Conservation (phyloP, 306 rosid genomes). For the Castanea sativa region DNA sequence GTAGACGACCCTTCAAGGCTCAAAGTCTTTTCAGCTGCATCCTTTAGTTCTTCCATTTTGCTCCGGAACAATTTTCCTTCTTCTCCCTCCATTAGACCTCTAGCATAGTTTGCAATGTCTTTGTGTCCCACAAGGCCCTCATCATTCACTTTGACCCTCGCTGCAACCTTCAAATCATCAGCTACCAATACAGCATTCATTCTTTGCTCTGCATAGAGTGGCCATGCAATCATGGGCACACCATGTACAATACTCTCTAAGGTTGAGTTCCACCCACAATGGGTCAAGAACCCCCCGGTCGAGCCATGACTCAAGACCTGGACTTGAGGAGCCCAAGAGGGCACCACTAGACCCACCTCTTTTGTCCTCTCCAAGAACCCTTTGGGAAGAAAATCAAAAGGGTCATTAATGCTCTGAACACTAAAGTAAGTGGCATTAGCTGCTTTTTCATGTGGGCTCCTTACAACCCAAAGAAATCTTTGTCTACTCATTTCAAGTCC, state of each 20-base stretch:
- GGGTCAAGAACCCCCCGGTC: background rate
- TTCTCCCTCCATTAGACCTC: background rate
- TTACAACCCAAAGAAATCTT: conserved; percentile 29
- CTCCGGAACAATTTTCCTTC: background rate
- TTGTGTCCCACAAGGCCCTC: background rate
- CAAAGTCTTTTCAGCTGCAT: background rate
- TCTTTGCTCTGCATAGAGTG: background rate
- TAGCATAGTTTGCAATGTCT: background rate
- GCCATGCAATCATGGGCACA: background rate
- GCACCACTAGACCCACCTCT: background rate
- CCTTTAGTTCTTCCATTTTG: background rate
- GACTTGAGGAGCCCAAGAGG: background rate
- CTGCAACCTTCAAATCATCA: background rate
- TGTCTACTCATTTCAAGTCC: conserved; percentile 29
- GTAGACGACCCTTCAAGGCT: background rate
- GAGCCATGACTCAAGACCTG: background rate
- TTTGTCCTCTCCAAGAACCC: background rate
- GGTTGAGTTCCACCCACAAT: background rate
- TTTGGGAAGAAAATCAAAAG: background rate
- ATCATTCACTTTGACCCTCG: background rate
- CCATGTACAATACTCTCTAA: background rate
- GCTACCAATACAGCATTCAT: background rate
- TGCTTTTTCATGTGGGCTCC: conserved; percentile 25
- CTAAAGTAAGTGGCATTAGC: conserved; percentile 1
- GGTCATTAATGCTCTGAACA: background rate